Evolutionary conservation across 129 eudicot species (phyloP).

Genomic region (Oenanthe sinensis): DNA sequence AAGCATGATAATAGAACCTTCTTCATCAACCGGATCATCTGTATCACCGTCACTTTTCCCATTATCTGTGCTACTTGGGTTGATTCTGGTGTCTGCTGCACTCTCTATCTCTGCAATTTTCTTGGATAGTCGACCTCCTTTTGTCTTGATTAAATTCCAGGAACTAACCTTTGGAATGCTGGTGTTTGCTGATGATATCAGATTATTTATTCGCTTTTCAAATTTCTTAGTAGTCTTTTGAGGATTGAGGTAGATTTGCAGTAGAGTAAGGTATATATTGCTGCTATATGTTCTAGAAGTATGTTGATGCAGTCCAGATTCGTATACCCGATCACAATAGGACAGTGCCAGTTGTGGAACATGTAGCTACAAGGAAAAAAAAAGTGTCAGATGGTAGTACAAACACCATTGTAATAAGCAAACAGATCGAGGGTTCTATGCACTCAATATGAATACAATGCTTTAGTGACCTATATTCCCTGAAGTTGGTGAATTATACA

Average conservation of each 20-base stretch:
- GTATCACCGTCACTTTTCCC: constrained; percentile 74
- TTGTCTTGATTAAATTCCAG: constrained; percentile 40
- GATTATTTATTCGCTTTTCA: constrained; percentile 57
- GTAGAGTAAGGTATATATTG: constrained; percentile 62
- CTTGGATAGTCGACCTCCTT: constrained; percentile 46
- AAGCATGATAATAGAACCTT: constrained; percentile 52
- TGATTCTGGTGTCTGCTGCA: constrained; percentile 60
- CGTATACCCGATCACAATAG: constrained; percentile 83
- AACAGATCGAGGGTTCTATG: not conserved
- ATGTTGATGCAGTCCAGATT: constrained; percentile 55
- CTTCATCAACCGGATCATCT: constrained; percentile 61
- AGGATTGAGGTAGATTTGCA: constrained; percentile 88
- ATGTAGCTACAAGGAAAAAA: constrained; percentile 52
- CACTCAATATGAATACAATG: not conserved
- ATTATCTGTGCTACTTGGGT: constrained; percentile 60
- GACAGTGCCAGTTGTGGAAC: constrained; percentile 90
- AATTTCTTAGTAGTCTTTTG: constrained; percentile 54
- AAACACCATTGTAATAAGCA: not conserved
- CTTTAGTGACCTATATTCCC: not conserved
- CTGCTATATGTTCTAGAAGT: constrained; percentile 55
- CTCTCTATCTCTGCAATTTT: constrained; percentile 79
- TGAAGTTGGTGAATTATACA: not conserved
- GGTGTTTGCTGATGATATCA: constrained; percentile 49
- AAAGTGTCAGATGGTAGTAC: not conserved
- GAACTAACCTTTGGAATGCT: constrained; percentile 35